Percentiles rank a stretch among this genome's conserved stretches.
Evolutionary conservation across 148 eudicot genomes (phyloP).

Genomic region (Rhododendron molle): DNA sequence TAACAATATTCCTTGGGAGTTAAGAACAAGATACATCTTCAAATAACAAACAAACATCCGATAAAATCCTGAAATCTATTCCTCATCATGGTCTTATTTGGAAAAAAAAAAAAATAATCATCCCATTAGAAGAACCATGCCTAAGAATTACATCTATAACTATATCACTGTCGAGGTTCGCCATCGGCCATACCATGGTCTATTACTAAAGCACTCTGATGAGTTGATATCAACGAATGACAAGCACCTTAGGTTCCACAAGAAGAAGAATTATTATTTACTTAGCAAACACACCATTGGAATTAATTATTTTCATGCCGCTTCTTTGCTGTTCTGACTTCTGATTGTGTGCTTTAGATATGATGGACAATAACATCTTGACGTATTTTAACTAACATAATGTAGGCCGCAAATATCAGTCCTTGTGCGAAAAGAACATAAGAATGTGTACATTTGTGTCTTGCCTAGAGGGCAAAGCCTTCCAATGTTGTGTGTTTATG

Average conservation of each 20-base stretch:
- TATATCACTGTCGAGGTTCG: background rate
- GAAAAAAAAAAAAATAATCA: background rate
- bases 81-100: background rate
- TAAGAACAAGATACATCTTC: background rate
- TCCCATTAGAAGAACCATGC: background rate
- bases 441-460: background rate
- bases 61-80: background rate
- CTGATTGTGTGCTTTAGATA: background rate
- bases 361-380: background rate
- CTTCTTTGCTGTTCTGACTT: background rate
- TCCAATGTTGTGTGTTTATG: background rate
- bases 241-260: background rate
- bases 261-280: background rate
- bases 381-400: background rate
- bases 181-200: background rate
- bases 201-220: background rate
- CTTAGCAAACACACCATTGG: background rate
- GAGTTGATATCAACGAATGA: background rate
- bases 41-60: background rate
- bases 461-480: background rate
- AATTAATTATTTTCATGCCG: background rate
- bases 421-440: background rate
- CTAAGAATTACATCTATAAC: background rate
- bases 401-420: background rate
- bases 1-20: background rate